phyloP scores from a whole-genome alignment of 164 flowering plant genomes.

The Macadamia tetraphylla region DNA sequence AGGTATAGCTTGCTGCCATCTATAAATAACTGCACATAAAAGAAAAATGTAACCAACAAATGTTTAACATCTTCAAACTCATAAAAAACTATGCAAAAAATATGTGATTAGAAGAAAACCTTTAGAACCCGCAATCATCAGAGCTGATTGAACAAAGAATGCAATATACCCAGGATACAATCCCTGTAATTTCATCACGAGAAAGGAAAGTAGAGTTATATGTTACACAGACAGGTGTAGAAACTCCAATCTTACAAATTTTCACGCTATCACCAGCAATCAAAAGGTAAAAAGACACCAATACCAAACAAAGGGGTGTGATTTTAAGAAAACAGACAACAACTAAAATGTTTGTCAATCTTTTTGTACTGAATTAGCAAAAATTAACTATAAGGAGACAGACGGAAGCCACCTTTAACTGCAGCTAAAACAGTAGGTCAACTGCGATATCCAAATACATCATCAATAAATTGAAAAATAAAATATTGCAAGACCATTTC shows the following conservation, averaged over 20 bases:
- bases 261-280: not conserved
- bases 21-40: slow-evolving; percentile 60
- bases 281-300: not conserved
- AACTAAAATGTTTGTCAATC: not conserved
- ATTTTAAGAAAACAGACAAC: too few relatives aligned
- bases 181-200: slow-evolving; percentile 45
- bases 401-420: not conserved
- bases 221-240: not conserved
- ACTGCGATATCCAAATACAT: not conserved
- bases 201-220: not conserved
- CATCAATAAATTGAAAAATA: not conserved
- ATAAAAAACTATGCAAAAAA: not conserved
- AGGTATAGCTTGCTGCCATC: slow-evolving; percentile 87
- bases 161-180: slow-evolving; percentile 94
- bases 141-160: slow-evolving; percentile 92
- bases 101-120: slow-evolving; percentile 38
- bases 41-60: slow-evolving; percentile 8
- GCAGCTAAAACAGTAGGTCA: not conserved
- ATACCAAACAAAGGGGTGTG: too few relatives aligned
- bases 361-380: not conserved
- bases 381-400: not conserved
- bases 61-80: not conserved
- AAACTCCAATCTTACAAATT: not conserved
- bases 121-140: slow-evolving; percentile 97
- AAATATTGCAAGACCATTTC: not conserved